Evolutionary conservation across 495 filamentous ascomycete genomes (phyloP), one percentile per base, ranked within the genome.

Genomic region (Acidomyces sp.): DNA sequence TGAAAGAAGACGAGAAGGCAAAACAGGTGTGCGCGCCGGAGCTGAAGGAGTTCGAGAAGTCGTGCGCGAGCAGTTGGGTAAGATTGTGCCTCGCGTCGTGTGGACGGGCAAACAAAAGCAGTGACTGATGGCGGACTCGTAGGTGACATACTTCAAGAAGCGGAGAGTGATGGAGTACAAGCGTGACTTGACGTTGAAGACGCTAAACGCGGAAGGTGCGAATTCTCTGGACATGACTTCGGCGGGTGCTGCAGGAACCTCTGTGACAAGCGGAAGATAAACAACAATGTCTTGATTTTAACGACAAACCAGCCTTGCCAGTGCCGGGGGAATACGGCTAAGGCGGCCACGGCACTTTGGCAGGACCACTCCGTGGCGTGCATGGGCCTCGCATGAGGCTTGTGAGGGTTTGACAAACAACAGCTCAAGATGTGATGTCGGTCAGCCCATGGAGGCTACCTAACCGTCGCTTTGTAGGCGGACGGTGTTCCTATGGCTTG

Each of bases 141-240:
- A 95, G 88, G 85, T 96, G 42, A 82, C 82, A 62, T 94, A 97
- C 62, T 97, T 97, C 69, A 94, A 96, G 62, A 82, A 93, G 57
- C 77, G 84, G 61, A 70, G 90, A 44, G 85, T 96, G 27, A 86
- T 90, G 67, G 87, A 96, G 41, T 70, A 78, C 54, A 81, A 93
- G 43, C 82, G 84, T 56, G 79, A 82, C 48, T 67, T 78, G 60
- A 80, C 80, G 30, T 62, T 96, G 25, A 77, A 80, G 61, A 72
- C 72, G 48, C 71, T 97, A 44, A 72, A 84, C 58, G 74, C 72
- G 18, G 82, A 94, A 58, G 84, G 84, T 46, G 88, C 71, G 24
- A 33, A 26, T 28, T 22, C 36, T n/a, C 23, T 46, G 24, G 42
- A 45, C 19, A 23, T 10, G 11, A 22, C 34, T 16, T 22, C 7